Evolutionary conservation across 352 stramenopile species (phyloP).

Genomic region (Phytophthora pseudosyringae): DNA sequence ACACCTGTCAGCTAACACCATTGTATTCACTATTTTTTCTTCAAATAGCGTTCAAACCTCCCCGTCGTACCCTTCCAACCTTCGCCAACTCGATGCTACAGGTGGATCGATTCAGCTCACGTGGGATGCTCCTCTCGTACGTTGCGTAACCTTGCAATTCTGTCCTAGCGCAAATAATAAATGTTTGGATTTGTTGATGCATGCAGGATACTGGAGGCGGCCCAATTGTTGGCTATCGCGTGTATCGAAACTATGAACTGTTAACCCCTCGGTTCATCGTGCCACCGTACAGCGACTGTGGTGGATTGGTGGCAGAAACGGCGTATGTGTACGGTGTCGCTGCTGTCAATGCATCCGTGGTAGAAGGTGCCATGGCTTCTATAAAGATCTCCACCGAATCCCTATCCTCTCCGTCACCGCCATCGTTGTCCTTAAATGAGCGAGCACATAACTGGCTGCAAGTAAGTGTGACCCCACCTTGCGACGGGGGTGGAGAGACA

Average conservation of each 20-base stretch:
- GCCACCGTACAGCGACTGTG: slow-evolving; percentile 57
- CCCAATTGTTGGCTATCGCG: slow-evolving; percentile 51
- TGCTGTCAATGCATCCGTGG: slow-evolving; percentile 44
- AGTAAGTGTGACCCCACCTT: slow-evolving; percentile 39
- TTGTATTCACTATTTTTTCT: neutral
- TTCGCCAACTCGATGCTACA: slow-evolving; percentile 37
- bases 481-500: slow-evolving; percentile 46
- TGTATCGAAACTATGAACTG: slow-evolving; percentile 66
- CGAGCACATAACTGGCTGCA: slow-evolving; percentile 42
- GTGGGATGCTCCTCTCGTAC: slow-evolving; percentile 55
- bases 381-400: slow-evolving; percentile 31
- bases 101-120: slow-evolving; percentile 51
- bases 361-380: slow-evolving; percentile 47
- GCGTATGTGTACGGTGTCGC: slow-evolving; percentile 57
- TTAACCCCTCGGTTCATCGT: slow-evolving; percentile 36
- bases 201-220: slow-evolving; percentile 46
- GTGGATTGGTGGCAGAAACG: slow-evolving; percentile 37
- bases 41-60: slow-evolving; percentile 40
- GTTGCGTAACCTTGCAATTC: neutral
- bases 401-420: slow-evolving; percentile 38
- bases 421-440: slow-evolving; percentile 24
- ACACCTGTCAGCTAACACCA: neutral
- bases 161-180: neutral
- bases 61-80: slow-evolving; percentile 38
- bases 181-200: neutral